Conservation (phyloP, 371 early-diverging fungal genomes). For the Mucor velutinosus region DNA sequence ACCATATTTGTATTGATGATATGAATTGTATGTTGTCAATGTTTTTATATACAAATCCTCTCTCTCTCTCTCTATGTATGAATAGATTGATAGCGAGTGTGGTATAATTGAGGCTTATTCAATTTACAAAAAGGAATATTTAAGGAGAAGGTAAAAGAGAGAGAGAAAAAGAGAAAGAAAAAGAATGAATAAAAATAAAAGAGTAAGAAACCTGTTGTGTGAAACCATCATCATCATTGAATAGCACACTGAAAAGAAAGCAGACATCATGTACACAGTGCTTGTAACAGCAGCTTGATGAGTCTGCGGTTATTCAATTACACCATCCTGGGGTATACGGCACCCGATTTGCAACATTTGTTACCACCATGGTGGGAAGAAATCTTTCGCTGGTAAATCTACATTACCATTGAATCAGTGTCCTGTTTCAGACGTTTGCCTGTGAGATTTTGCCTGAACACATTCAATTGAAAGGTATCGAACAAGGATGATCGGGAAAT, state of each 20-base stretch:
- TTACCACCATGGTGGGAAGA: neutral
- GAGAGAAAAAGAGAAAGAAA: slow-evolving; percentile 1
- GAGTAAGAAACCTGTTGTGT: slow-evolving; percentile 2
- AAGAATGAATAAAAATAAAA: neutral
- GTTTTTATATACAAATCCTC: neutral
- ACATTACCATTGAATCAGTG: neutral
- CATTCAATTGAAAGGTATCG: no score
- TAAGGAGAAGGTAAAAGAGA: neutral
- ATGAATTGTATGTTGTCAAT: neutral
- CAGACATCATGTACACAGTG: neutral
- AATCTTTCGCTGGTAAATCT: neutral
- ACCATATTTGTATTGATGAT: slow-evolving; percentile 10
- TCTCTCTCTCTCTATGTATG: neutral
- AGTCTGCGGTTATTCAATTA: neutral
- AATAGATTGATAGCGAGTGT: neutral
- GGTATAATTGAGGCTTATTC: neutral
- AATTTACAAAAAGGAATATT: neutral
- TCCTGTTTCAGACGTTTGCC: no score
- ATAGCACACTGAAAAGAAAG: neutral
- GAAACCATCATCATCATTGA: slow-evolving; percentile 2
- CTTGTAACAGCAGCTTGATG: neutral
- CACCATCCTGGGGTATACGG: neutral
- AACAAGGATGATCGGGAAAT: neutral
- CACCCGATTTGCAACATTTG: neutral
- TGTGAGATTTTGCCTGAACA: no score